Evolutionary conservation across 2,329 filamentous ascomycete species (phyloP).

Genomic region (Cryphonectria japonica): DNA sequence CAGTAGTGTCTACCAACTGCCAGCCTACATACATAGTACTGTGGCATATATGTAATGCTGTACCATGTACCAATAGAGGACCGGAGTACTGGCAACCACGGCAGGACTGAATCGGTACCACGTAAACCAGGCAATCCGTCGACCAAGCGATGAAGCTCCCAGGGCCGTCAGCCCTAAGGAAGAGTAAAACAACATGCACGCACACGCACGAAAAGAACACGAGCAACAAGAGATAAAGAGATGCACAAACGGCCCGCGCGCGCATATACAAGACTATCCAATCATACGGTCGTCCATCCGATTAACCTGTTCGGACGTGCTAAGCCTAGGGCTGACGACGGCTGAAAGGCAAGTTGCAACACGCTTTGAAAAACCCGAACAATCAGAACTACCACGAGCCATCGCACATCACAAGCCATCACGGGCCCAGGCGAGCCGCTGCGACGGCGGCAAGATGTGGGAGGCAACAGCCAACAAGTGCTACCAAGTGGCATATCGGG

Average conservation of each 20-base stretch:
- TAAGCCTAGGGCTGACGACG: constrained; percentile 11
- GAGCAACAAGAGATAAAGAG: neutral
- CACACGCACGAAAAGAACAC: neutral
- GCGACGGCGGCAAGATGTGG: constrained; percentile 21
- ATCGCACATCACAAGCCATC: neutral
- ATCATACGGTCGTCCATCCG: constrained; percentile 3
- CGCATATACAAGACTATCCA: neutral
- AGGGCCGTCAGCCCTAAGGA: no score
- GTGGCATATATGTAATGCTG: neutral
- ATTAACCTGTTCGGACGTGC: constrained; percentile 9
- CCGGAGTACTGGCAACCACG: neutral
- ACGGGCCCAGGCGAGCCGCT: constrained; percentile 20
- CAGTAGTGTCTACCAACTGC: neutral
- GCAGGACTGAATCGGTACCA: neutral
- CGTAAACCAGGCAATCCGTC: neutral
- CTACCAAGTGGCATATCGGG: neutral
- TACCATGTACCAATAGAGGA: neutral
- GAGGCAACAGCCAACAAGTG: neutral
- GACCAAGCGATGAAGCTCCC: no score
- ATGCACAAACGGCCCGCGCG: neutral
- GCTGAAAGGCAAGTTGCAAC: neutral
- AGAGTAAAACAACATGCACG: no score
- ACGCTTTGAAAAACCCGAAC: constrained; percentile 2
- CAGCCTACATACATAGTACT: no score
- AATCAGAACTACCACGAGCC: neutral